A percentile compares a stretch with the other conserved stretches of the same genome.
These are phyloP conservation scores for Waltergamsia citrina DNA, from an alignment of 2,329 filamentous ascomycete species.

Conservation along the genomic window DNA sequence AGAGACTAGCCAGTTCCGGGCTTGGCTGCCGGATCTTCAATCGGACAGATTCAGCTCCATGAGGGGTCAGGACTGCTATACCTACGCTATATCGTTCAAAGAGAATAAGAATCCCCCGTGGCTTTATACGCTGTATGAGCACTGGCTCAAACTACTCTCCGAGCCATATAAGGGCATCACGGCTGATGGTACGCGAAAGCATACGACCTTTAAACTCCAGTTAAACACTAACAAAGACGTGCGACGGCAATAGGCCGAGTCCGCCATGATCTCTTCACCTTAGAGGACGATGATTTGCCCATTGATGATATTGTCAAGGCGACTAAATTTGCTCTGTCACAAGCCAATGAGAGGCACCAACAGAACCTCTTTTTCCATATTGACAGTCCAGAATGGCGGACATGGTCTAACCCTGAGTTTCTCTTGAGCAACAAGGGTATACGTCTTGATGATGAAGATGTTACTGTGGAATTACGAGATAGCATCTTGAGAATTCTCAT, in stretches of 20 bases:
- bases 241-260: constrained; percentile 43
- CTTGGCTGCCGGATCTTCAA: constrained; percentile 52
- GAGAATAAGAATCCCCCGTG: constrained; percentile 52
- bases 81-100: constrained; percentile 53
- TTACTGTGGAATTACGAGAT: constrained; percentile 27
- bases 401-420: constrained; percentile 65
- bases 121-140: constrained; percentile 51
- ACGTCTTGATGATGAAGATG: constrained; percentile 63
- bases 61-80: constrained; percentile 50
- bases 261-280: constrained; percentile 40
- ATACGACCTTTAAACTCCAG: too few species aligned
- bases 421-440: constrained; percentile 59
- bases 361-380: too few species aligned
- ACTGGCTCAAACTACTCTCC: constrained; percentile 48
- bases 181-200: constrained; percentile 51
- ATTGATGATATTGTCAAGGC: constrained; percentile 46
- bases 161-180: constrained; percentile 67
- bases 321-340: constrained; percentile 32
- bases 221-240: neutral
- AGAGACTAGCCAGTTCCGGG: constrained; percentile 36
- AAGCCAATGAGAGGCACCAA: constrained; percentile 33
- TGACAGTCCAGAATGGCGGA: constrained; percentile 63
- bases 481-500: constrained; percentile 46
- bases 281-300: constrained; percentile 55
- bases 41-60: constrained; percentile 53